A percentile compares a stretch with the other conserved stretches of the same genome.
These are phyloP conservation scores for Coniferiporia sulphurascens DNA, from an alignment of 1,284 basidiomycete genomes.

Conservation along the genomic window DNA sequence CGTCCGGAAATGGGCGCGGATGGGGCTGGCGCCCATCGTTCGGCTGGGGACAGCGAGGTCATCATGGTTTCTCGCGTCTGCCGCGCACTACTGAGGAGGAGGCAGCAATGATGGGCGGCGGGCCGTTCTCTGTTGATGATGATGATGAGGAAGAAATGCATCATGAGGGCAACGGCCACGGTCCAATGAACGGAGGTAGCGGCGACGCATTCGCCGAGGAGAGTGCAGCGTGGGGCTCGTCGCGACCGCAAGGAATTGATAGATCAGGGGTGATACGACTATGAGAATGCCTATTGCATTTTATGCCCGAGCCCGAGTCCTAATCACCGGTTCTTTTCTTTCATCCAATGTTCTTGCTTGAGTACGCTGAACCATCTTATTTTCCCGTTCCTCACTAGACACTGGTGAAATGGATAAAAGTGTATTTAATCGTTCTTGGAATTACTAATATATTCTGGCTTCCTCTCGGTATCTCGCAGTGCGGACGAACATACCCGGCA, in stretches of 20 bases:
- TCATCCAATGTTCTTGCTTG: too few species aligned
- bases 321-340: too few species aligned
- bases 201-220: slow-evolving; percentile 13
- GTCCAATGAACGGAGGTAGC: background rate
- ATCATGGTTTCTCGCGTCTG: slow-evolving; percentile 28
- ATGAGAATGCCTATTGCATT: slow-evolving; percentile 13
- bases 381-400: too few species aligned
- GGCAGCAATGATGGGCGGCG: slow-evolving; percentile 30
- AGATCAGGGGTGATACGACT: slow-evolving; percentile 30
- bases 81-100: slow-evolving; percentile 30
- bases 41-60: slow-evolving; percentile 20
- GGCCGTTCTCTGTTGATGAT: slow-evolving; percentile 14
- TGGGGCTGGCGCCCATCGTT: slow-evolving; percentile 16
- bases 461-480: too few species aligned
- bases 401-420: too few species aligned
- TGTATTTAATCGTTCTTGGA: too few species aligned
- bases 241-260: slow-evolving; percentile 26
- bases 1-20: slow-evolving; percentile 22
- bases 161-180: background rate
- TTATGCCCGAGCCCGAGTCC: too few species aligned
- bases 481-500: too few species aligned
- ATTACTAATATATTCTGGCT: too few species aligned
- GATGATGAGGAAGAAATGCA: slow-evolving; percentile 16
- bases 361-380: too few species aligned
- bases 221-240: slow-evolving; percentile 17